Conservation (phyloP, 768 basidiomycete genomes). For the Trichaptum fuscoviolaceum region DNA sequence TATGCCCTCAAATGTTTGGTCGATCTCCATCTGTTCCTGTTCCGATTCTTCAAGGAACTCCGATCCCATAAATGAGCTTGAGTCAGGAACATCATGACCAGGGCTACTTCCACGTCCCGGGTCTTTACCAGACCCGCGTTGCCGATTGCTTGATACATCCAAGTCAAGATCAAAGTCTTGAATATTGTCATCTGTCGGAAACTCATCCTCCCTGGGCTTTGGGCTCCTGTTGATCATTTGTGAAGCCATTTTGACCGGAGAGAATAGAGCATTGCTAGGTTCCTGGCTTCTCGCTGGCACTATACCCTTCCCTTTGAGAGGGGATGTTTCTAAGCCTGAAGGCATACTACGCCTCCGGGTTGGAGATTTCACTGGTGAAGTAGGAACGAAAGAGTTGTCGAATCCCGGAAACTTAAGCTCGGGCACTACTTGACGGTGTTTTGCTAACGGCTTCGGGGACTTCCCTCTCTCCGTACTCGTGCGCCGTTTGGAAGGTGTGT, state of each 20-base stretch:
- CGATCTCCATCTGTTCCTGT: slow-evolving; percentile 21
- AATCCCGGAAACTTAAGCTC: slow-evolving; percentile 42
- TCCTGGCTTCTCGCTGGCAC: background rate
- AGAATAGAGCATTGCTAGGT: background rate
- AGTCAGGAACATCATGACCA: slow-evolving; percentile 6
- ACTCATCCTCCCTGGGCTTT: background rate
- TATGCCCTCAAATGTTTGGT: slow-evolving; percentile 5
- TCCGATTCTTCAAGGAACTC: slow-evolving; percentile 27
- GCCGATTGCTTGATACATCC: background rate
- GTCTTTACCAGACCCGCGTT: background rate
- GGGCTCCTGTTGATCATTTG: background rate
- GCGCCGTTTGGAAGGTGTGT: slow-evolving; percentile 16
- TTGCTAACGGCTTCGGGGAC: slow-evolving; percentile 10
- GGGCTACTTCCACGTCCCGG: slow-evolving; percentile 4
- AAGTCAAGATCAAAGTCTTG: slow-evolving; percentile 6
- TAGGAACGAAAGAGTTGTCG: slow-evolving; percentile 45
- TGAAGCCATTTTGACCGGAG: background rate
- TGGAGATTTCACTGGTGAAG: slow-evolving; percentile 29
- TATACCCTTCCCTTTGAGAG: background rate
- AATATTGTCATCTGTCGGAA: background rate
- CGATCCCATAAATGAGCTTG: slow-evolving; percentile 18
- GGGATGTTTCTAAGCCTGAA: background rate
- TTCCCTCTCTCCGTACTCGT: slow-evolving; percentile 12
- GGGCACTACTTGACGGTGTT: slow-evolving; percentile 14
- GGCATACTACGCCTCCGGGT: background rate